A percentile compares a stretch with the other conserved stretches of the same genome.
Conservation (phyloP, 371 early-diverging fungal genomes). For the Paraphysoderma sedebokerense region DNA sequence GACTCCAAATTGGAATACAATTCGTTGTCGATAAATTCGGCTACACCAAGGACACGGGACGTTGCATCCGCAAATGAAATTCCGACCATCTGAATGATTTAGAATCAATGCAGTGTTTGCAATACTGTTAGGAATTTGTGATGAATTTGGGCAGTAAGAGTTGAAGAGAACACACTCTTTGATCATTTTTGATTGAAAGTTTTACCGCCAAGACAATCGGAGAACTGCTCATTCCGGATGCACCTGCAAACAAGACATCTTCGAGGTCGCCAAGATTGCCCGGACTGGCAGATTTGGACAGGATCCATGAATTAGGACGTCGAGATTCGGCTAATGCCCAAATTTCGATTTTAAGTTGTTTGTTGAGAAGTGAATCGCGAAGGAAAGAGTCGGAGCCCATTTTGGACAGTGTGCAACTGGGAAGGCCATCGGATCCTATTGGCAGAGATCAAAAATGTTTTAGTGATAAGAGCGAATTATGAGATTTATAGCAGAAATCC, state of each 20-base stretch:
- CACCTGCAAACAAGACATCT: constrained; percentile 70
- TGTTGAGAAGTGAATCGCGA: constrained; percentile 53
- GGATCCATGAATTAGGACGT: constrained; percentile 24
- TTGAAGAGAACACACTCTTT: no score
- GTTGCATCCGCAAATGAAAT: constrained; percentile 78
- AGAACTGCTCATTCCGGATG: no score
- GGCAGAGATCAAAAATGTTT: no score
- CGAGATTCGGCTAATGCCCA: constrained; percentile 42
- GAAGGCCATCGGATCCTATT: constrained; percentile 34
- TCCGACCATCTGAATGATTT: constrained; percentile 44
- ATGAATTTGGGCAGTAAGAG: neutral
- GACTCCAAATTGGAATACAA: constrained; percentile 83
- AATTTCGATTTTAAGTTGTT: constrained; percentile 65
- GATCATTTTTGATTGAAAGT: no score
- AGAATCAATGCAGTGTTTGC: constrained; percentile 1
- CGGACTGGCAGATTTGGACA: constrained; percentile 58
- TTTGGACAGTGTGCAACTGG: constrained; percentile 59
- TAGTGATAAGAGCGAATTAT: no score
- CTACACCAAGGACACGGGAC: constrained; percentile 49
- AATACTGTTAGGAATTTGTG: neutral
- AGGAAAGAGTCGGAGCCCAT: constrained; percentile 55
- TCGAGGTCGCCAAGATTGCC: constrained; percentile 82
- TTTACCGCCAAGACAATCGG: no score
- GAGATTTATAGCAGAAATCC: no score
- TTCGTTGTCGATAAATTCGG: constrained; percentile 84